Conservation (phyloP, 139 green algal species). For the Prasinococcaceae sp. region DNA sequence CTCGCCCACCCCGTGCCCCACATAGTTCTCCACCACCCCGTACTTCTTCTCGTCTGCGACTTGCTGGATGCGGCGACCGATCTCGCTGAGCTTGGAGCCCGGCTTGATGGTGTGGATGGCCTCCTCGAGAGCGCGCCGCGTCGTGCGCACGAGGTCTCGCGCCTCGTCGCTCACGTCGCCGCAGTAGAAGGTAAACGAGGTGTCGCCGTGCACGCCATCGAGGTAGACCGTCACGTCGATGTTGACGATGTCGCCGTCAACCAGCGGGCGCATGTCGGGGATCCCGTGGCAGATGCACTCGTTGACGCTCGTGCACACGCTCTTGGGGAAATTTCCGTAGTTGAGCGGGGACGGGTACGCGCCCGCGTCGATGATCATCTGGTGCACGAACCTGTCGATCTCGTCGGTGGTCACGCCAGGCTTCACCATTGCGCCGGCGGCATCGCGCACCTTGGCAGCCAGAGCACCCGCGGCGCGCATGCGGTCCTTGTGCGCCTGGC, state of each 20-base stretch:
- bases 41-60: slow-evolving; percentile 60
- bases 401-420: slow-evolving; percentile 82
- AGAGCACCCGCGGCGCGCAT: slow-evolving; percentile 76
- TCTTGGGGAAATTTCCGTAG: slow-evolving; percentile 90
- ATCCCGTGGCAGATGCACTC: slow-evolving; percentile 96
- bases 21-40: slow-evolving; percentile 59
- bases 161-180: slow-evolving; percentile 50
- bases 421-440: slow-evolving; percentile 54
- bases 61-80: slow-evolving; percentile 51
- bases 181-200: slow-evolving; percentile 50
- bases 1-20: slow-evolving; percentile 86
- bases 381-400: slow-evolving; percentile 81
- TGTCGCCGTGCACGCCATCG: slow-evolving; percentile 93
- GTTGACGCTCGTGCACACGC: slow-evolving; percentile 93
- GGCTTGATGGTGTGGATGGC: slow-evolving; percentile 56
- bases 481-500: slow-evolving; percentile 38
- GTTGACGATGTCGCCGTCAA: slow-evolving; percentile 88
- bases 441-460: slow-evolving; percentile 61
- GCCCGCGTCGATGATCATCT: slow-evolving; percentile 59
- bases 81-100: slow-evolving; percentile 50
- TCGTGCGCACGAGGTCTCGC: slow-evolving; percentile 51
- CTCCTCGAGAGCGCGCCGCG: slow-evolving; percentile 41
- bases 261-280: slow-evolving; percentile 34
- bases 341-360: slow-evolving; percentile 91
- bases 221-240: slow-evolving; percentile 95